Percentiles rank a stretch among this genome's conserved stretches.
Conservation (phyloP, 495 filamentous ascomycete species). For the Penicillium angulare region DNA sequence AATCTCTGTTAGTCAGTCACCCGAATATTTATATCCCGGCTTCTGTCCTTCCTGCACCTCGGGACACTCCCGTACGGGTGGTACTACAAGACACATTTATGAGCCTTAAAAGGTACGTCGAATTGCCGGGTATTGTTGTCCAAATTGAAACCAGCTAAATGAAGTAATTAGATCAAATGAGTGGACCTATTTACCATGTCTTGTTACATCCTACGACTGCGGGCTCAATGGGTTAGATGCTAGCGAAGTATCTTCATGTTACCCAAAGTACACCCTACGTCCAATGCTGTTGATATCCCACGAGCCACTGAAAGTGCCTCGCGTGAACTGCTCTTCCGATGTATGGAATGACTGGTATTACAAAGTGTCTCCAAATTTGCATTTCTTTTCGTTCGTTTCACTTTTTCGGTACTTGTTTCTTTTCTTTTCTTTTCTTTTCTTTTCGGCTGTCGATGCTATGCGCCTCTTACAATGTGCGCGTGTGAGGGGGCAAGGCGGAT, state of each 20-base stretch:
- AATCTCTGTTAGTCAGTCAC: constrained; percentile 1
- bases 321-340: neutral
- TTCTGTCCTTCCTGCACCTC: neutral
- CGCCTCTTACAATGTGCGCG: neutral
- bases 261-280: neutral
- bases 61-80: neutral
- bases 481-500: neutral
- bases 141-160: neutral
- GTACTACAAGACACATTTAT: constrained; percentile 7
- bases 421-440: constrained; percentile 3
- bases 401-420: constrained; percentile 5
- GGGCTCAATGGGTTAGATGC: neutral
- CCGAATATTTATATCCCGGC: neutral
- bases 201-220: constrained; percentile 2
- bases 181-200: constrained; percentile 9
- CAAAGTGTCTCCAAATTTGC: neutral
- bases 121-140: neutral
- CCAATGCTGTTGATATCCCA: constrained; percentile 6
- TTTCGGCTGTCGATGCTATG: constrained; percentile 11
- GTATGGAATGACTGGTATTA: neutral
- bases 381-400: constrained; percentile 8
- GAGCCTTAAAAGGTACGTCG: neutral
- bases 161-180: constrained; percentile 5
- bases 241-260: neutral
- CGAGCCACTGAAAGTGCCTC: no score